These are phyloP conservation scores for Musa schizocarpa DNA, from an alignment of 176 grass and related monocot species.

Conservation along the genomic window DNA sequence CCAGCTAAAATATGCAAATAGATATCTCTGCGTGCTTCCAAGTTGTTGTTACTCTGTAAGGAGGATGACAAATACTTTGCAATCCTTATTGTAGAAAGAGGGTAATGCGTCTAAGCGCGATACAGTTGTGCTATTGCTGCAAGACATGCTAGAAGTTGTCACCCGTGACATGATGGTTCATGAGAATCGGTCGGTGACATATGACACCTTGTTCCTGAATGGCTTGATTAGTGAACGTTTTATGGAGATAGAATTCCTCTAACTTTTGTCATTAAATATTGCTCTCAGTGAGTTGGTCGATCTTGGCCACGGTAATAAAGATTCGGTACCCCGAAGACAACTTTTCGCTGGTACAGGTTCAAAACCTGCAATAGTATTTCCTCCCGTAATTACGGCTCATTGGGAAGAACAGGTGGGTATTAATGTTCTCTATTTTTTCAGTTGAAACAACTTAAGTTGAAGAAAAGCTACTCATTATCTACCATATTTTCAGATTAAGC, in stretches of 20 bases:
- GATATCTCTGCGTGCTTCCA: neutral
- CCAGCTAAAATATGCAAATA: conserved; percentile 1
- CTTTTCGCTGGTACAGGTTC: conserved; percentile 85
- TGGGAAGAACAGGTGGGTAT: conserved; percentile 82
- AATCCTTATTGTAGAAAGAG: conserved; percentile 58
- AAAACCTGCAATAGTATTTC: conserved; percentile 77
- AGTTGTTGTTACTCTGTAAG: neutral
- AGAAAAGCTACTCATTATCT: conserved; percentile 18
- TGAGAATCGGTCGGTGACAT: conserved; percentile 53
- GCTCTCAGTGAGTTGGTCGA: conserved; percentile 70
- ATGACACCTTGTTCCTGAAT: neutral
- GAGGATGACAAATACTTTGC: neutral
- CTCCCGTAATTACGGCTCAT: conserved; percentile 60
- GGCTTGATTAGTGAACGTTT: neutral
- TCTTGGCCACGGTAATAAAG: conserved; percentile 78
- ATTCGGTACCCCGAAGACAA: conserved; percentile 79
- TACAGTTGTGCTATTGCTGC: conserved; percentile 70
- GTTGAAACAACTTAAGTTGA: neutral
- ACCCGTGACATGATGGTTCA: conserved; percentile 98
- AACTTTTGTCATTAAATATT: conserved; percentile 4
- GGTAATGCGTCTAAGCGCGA: conserved; percentile 66
- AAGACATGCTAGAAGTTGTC: conserved; percentile 96
- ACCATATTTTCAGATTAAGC: conserved; percentile 59
- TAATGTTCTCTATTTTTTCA: neutral
- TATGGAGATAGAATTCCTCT: neutral